These are phyloP conservation scores for Cyclostephanos tholiformis DNA, from an alignment of 108 stramenopile species.

Conservation along the genomic window DNA sequence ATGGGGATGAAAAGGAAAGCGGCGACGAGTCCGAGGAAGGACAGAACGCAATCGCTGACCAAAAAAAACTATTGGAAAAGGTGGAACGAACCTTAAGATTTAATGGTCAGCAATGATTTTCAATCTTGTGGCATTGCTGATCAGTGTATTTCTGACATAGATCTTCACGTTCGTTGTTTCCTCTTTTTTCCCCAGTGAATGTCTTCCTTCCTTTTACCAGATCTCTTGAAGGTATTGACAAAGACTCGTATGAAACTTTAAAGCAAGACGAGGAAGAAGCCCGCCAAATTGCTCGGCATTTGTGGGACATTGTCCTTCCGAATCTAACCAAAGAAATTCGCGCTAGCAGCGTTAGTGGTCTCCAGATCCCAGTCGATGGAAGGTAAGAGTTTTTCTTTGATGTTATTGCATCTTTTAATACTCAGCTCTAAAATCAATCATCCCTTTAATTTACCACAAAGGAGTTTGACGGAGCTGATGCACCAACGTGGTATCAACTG, in stretches of 20 bases:
- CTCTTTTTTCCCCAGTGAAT: slow-evolving; percentile 62
- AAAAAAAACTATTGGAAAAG: slow-evolving; percentile 45
- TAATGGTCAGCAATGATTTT: not conserved
- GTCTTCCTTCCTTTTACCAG: slow-evolving; percentile 85
- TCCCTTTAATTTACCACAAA: too few relatives aligned
- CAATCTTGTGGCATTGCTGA: not conserved
- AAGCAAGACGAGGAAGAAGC: slow-evolving; percentile 86
- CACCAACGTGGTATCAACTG: slow-evolving; percentile 94
- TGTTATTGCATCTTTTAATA: too few relatives aligned
- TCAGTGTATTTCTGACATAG: not conserved
- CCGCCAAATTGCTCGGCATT: slow-evolving; percentile 69
- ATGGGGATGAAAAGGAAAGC: slow-evolving; percentile 28
- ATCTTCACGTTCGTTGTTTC: not conserved
- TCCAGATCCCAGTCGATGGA: slow-evolving; percentile 79
- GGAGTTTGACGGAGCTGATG: slow-evolving; percentile 77
- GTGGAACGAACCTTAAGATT: slow-evolving; percentile 51
- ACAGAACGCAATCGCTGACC: slow-evolving; percentile 5
- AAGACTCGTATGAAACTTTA: slow-evolving; percentile 59
- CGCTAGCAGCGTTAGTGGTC: slow-evolving; percentile 43
- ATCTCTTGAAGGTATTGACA: slow-evolving; percentile 61
- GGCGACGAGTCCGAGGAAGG: not conserved
- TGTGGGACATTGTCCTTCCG: slow-evolving; percentile 89
- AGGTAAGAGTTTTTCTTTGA: not conserved
- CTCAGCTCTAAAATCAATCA: too few relatives aligned
- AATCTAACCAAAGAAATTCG: slow-evolving; percentile 66